phyloP scores from a whole-genome alignment of 805 yeast species.

The Ogataea ganodermae region DNA sequence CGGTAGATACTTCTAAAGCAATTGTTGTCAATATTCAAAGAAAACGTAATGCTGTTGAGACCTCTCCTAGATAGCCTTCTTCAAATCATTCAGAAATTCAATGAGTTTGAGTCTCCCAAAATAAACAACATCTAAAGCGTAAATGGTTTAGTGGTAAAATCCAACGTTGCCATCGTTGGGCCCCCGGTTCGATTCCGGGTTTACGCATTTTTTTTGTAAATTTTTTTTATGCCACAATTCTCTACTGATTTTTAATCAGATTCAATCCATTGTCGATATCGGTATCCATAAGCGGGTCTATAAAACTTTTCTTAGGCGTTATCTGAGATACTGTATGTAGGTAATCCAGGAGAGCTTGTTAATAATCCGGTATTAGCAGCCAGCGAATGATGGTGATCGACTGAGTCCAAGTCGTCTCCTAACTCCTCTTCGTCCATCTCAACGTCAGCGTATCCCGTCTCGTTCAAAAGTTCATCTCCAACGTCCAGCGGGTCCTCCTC shows the following conservation, averaged over 20 bases:
- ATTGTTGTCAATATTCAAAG: too few relatives aligned
- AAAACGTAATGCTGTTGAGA: too few relatives aligned
- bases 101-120: background rate
- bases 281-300: too few relatives aligned
- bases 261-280: too few relatives aligned
- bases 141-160: slow-evolving; percentile 32
- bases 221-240: background rate
- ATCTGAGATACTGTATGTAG: slow-evolving; percentile 11
- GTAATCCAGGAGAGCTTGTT: background rate
- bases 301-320: too few relatives aligned
- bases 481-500: slow-evolving; percentile 9
- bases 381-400: background rate
- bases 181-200: slow-evolving; percentile 33
- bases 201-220: slow-evolving; percentile 24
- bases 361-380: background rate
- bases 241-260: background rate
- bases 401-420: slow-evolving; percentile 11
- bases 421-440: slow-evolving; percentile 18
- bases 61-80: too few relatives aligned
- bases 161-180: slow-evolving; percentile 32
- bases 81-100: background rate
- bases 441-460: slow-evolving; percentile 13
- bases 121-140: slow-evolving; percentile 14
- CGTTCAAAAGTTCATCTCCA: slow-evolving; percentile 12
- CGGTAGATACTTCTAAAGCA: too few relatives aligned